These are phyloP conservation scores for Delonix regia DNA, from an alignment of 306 rosid genomes.

Conservation along the genomic window DNA sequence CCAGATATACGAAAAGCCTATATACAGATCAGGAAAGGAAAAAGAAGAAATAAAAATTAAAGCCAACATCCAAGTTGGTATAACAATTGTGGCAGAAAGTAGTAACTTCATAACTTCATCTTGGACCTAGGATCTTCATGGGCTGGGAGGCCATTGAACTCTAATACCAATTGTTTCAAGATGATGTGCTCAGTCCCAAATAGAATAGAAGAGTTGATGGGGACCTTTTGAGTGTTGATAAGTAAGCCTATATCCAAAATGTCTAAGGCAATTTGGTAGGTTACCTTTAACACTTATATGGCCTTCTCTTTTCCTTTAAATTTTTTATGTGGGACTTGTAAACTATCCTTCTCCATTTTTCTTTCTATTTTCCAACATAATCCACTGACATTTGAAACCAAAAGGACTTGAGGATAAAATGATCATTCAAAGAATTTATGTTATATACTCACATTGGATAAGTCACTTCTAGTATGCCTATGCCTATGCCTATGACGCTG, in stretches of 20 bases:
- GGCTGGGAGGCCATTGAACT: too few relatives aligned
- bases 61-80: background rate
- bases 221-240: too few relatives aligned
- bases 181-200: too few relatives aligned
- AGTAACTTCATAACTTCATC: background rate
- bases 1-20: background rate
- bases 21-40: background rate
- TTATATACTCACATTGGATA: constrained; percentile 65
- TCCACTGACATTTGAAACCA: constrained; percentile 15
- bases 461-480: constrained; percentile 57
- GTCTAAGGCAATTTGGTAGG: too few relatives aligned
- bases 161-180: too few relatives aligned
- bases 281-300: too few relatives aligned
- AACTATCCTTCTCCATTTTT: too few relatives aligned
- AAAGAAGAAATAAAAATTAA: background rate
- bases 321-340: too few relatives aligned
- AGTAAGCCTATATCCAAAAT: too few relatives aligned
- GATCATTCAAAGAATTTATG: constrained; percentile 23
- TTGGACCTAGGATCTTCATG: too few relatives aligned
- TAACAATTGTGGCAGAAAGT: background rate
- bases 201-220: too few relatives aligned
- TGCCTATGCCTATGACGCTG: constrained; percentile 39
- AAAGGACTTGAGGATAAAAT: constrained; percentile 14
- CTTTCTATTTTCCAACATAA: background rate
- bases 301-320: too few relatives aligned